Evolutionary conservation across 768 basidiomycete species (phyloP), one percentile per base, ranked within the genome.

Genomic region (Auricularia cornea): DNA sequence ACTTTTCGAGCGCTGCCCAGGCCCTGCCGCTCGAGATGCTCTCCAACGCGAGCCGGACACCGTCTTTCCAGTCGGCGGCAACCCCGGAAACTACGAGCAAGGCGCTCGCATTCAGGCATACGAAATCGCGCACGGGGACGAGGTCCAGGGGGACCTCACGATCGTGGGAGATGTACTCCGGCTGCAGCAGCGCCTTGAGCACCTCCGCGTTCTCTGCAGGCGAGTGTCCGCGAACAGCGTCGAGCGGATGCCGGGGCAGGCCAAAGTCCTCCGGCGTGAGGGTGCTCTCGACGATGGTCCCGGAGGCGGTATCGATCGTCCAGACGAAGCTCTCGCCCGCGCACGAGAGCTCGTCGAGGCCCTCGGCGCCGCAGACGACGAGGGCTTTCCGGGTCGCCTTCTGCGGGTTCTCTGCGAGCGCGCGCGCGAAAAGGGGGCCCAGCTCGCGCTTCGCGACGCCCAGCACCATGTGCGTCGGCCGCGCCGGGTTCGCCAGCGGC

Each of bases 291-390:
- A 80, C 83, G 70, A 97, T 85, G 38, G 75, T 68, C 38, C 88
- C 90, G 32, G 72, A 64, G 38, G 72, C 67, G 28, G 90, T 78
- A 51, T 80, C 80, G 66, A 96, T 83, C 63, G 89, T 86, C 95
- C 94, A 90, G 38, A 83, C 88, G 75, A 82, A 82, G 10, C 94
- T 95, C 16, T 88, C 85, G 1, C 96, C 97, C 0, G 92, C 94
- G 68, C 92, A 94, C 72, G 90, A 92, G 71, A 99, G 92, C 79
- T 98, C 96, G 74, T 98, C 96, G 48, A 99, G 79, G 1, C 84
- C 84, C 72, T 98, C 97, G 40, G 83, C 84, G 1, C 96, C 96
- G 69, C 94, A 98, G 0, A 99, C 96, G 26, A 99, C 94, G 62
- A 95, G 76, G 0, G 94, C 96, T 35, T 90, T 84, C 68, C 84